These are phyloP conservation scores for Coemansia sp. DNA, from an alignment of 192 early-diverging fungal genomes.

Conservation along the genomic window DNA sequence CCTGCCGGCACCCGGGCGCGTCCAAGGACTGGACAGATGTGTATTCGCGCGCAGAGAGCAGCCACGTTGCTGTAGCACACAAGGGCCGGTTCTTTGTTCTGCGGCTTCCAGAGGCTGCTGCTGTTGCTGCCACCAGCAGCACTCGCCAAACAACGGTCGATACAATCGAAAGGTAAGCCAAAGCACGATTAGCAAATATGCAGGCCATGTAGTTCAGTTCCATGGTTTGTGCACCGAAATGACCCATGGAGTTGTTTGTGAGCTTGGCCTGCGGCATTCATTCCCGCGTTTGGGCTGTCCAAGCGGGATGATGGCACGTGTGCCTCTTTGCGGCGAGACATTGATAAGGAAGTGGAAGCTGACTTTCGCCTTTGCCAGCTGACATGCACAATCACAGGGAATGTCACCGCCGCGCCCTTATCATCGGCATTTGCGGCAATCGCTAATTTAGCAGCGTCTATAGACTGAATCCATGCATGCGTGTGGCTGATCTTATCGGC, in stretches of 20 bases:
- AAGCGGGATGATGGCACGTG: not conserved
- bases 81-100: slow-evolving; percentile 77
- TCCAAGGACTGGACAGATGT: slow-evolving; percentile 65
- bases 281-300: not conserved
- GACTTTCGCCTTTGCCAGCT: not conserved
- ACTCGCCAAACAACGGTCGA: slow-evolving; percentile 39
- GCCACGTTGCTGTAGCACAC: slow-evolving; percentile 70
- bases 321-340: not conserved
- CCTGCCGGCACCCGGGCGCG: slow-evolving; percentile 71
- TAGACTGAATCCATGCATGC: not conserved
- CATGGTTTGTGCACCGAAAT: not conserved
- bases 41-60: slow-evolving; percentile 62
- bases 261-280: not conserved
- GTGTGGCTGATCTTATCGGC: not conserved
- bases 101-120: slow-evolving; percentile 42
- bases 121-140: not conserved
- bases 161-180: slow-evolving; percentile 56
- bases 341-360: not conserved
- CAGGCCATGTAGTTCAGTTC: too few relatives aligned
- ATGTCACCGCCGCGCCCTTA: not conserved
- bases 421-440: slow-evolving; percentile 2
- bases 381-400: slow-evolving; percentile 2
- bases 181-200: not conserved
- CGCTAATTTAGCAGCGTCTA: not conserved
- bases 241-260: not conserved